Conservation (phyloP, 768 basidiomycete species). For the Pleurotus citrinopileatus region DNA sequence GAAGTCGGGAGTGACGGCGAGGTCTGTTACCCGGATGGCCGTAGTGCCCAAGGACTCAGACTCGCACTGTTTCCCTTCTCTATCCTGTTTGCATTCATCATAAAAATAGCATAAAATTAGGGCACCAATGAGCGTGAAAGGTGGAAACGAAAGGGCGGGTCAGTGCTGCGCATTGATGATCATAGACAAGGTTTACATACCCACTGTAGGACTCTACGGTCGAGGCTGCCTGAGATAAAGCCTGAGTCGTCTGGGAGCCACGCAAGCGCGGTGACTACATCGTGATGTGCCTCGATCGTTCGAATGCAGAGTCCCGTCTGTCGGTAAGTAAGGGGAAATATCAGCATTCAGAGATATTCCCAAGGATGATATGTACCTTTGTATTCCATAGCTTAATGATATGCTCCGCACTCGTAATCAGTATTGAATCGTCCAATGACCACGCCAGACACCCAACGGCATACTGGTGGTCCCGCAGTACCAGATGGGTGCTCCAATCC, state of each 20-base stretch:
- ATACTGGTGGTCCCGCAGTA: conserved; percentile 75
- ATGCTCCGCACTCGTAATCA: conserved; percentile 83
- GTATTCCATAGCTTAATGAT: conserved; percentile 88
- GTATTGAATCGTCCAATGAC: conserved; percentile 84
- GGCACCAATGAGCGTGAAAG: conserved; percentile 9
- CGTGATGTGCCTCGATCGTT: conserved; percentile 67
- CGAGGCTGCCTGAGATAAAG: conserved; percentile 87
- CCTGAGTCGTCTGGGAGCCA: conserved; percentile 90
- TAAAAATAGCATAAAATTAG: not conserved
- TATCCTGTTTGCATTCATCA: conserved; percentile 48
- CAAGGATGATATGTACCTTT: conserved; percentile 50
- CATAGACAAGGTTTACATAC: conserved; percentile 37
- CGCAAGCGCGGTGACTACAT: conserved; percentile 80
- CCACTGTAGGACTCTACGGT: conserved; percentile 82
- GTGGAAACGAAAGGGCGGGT: conserved; percentile 12
- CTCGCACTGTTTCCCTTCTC: conserved; percentile 65
- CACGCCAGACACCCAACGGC: conserved; percentile 83
- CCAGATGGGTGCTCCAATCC: conserved; percentile 57
- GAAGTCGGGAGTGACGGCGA: conserved; percentile 84
- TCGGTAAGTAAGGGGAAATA: conserved; percentile 14
- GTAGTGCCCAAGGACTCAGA: conserved; percentile 63
- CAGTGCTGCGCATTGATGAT: conserved; percentile 6
- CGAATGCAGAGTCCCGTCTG: conserved; percentile 76
- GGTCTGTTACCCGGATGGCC: conserved; percentile 81
- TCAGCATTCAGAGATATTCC: not conserved